Evolutionary conservation across 2,329 filamentous ascomycete genomes (phyloP).

Genomic region (Trichoderma oligosporum): DNA sequence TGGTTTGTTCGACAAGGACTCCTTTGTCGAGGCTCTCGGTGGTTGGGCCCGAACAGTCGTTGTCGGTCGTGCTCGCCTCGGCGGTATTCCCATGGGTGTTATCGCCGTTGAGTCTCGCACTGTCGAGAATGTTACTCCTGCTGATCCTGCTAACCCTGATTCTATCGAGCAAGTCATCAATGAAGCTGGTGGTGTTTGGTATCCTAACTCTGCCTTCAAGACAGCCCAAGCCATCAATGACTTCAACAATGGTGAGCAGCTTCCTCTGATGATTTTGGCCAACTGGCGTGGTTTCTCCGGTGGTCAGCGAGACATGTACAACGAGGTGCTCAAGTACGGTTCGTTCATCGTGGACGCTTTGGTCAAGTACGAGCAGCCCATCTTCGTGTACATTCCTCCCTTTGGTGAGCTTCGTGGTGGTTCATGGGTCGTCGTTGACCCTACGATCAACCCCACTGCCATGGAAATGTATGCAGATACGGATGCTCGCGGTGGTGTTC

Average conservation of each 20-base stretch:
- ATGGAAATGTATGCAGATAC: conserved; percentile 99
- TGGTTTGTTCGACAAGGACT: conserved; percentile 94
- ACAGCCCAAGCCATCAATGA: conserved; percentile 97
- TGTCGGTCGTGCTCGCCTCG: conserved; percentile 90
- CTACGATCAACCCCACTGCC: conserved; percentile 90
- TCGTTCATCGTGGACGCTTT: conserved; percentile 98
- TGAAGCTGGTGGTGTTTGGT: conserved; percentile 98
- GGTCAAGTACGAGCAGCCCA: conserved; percentile 96
- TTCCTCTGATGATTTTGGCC: conserved; percentile 97
- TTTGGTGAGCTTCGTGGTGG: conserved; percentile 96
- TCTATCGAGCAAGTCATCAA: conserved; percentile 93
- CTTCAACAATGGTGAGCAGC: conserved; percentile 98
- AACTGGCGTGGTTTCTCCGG: conserved; percentile 99
- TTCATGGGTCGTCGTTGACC: conserved; percentile 98
- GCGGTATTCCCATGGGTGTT: conserved; percentile 96
- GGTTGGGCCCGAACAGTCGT: conserved; percentile 98
- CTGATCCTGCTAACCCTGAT: conserved; percentile 95
- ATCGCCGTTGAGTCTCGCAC: conserved; percentile 95
- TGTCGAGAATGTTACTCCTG: conserved; percentile 93
- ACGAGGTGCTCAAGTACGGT: conserved; percentile 98
- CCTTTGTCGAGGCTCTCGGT: conserved; percentile 92
- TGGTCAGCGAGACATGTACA: conserved; percentile 99
- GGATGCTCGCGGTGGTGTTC: conserved; percentile 90
- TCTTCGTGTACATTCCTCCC: conserved; percentile 98
- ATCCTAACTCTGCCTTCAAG: conserved; percentile 99